phyloP scores from a whole-genome alignment of 1,284 basidiomycete species.

The Ustilago sp. region DNA sequence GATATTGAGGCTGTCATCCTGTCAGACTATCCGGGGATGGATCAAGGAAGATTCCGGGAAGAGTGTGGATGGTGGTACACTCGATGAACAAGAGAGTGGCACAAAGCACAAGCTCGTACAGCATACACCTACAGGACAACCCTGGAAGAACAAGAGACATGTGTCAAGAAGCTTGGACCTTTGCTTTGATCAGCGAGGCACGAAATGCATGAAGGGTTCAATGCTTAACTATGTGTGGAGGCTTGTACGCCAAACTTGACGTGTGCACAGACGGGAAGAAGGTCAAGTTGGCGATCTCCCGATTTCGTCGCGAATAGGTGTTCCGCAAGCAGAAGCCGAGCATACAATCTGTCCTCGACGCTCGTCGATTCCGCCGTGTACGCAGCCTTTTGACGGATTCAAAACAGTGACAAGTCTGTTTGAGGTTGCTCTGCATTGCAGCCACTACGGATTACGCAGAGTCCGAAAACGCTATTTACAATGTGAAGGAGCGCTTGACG shows the following conservation, averaged over 20 bases:
- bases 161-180: slow-evolving; percentile 27
- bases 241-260: slow-evolving; percentile 13
- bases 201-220: slow-evolving; percentile 7
- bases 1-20: slow-evolving; percentile 28
- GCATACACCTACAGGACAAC: neutral
- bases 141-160: slow-evolving; percentile 7
- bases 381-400: neutral
- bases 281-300: slow-evolving; percentile 1
- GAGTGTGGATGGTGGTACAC: neutral
- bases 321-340: neutral
- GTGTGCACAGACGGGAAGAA: slow-evolving; percentile 16
- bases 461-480: slow-evolving; percentile 16
- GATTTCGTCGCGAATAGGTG: neutral
- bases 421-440: slow-evolving; percentile 6
- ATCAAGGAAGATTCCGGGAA: neutral
- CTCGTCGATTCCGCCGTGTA: neutral
- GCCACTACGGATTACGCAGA: neutral
- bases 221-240: slow-evolving; percentile 15
- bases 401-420: neutral
- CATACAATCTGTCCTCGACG: neutral
- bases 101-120: slow-evolving; percentile 1
- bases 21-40: neutral
- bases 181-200: slow-evolving; percentile 33
- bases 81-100: neutral
- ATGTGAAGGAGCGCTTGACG: slow-evolving; percentile 4